Evolutionary conservation across 1,284 basidiomycete genomes (phyloP), one percentile per base, ranked within the genome.

Genomic region (Apiotrichum brassicae): DNA sequence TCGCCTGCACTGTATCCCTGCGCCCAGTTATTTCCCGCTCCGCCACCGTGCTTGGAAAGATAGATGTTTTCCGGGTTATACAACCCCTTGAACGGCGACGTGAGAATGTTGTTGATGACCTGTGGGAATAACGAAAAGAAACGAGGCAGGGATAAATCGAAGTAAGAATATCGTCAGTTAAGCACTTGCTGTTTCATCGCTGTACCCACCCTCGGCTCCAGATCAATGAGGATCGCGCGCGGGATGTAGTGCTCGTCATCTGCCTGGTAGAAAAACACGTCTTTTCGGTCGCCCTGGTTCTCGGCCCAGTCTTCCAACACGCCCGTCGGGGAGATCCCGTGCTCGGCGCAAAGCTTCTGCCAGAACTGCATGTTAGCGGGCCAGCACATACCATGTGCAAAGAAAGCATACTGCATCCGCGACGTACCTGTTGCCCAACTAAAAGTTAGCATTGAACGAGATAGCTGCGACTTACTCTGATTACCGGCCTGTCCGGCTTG

Each of bases 191-290:
- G n/a, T n/a, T n/a, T n/a, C n/a, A n/a, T n/a, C n/a, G n/a, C 14
- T 14, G 16, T 3, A 65, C 85, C 66, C 66, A 94, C 94, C 69
- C 95, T 79, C 40, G 95, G 95, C 70, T 99, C 95, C n/a, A 97
- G 80, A 75, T 99, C 95, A 49, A 98, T 85, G 22, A 98, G 80
- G 56, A 98, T 94, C 4, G 95, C 90, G 48, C 95, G 81, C 9
- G 95, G 95, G 60, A 98, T 93, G 72, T 98, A 99, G 67, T 97
- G 94, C 70, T 98, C 95, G 69, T 99, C 95, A 71, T 99, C 95
- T 12, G 95, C 95, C 72, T 98, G 95, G 72, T 99, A 99, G 76
- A 99, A 99, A 76, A 99, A 99, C 36, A 97, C 94, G 74, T 99
- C 95, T 68, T 98, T 99, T 61, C 95, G 79, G 73, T 98, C 95